phyloP scores from a whole-genome alignment of 441 rosid species.

The Kokia cookei region DNA sequence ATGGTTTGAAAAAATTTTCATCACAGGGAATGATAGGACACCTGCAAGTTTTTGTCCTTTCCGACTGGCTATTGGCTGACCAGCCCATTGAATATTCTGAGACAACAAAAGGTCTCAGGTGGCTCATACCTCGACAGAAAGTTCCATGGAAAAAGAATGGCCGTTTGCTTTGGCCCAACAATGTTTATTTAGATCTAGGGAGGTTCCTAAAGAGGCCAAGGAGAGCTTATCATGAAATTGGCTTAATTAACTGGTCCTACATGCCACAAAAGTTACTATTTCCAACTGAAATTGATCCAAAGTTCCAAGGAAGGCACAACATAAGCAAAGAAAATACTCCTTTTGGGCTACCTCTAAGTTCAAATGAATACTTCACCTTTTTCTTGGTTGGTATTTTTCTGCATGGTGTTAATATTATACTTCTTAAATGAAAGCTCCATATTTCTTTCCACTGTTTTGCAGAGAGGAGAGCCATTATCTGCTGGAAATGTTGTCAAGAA shows the following conservation, averaged over 20 bases:
- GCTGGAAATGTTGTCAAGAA: constrained; percentile 37
- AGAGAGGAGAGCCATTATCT: constrained; percentile 61
- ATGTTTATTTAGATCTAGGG: constrained; percentile 16
- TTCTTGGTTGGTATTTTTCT: constrained; percentile 37
- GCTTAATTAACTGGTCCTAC: not conserved
- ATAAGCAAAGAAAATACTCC: constrained; percentile 30
- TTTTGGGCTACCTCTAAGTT: constrained; percentile 38
- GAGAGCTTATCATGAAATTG: not conserved
- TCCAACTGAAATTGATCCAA: constrained; percentile 6
- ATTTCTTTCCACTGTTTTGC: constrained; percentile 11
- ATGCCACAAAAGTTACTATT: constrained; percentile 1
- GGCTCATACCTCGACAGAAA: constrained; percentile 54
- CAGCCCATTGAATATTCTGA: constrained; percentile 52
- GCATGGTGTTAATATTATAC: not conserved
- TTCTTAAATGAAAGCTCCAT: not conserved
- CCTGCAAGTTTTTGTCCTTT: constrained; percentile 54
- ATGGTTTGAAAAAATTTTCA: not conserved
- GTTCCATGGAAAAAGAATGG: constrained; percentile 47
- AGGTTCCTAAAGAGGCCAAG: not conserved
- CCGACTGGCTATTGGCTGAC: constrained; percentile 39
- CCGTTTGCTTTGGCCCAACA: constrained; percentile 29
- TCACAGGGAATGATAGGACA: constrained; percentile 55
- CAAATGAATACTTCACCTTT: constrained; percentile 39
- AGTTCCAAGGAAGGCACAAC: constrained; percentile 17
- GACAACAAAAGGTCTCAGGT: constrained; percentile 47